Conservation (phyloP, 2,329 filamentous ascomycete genomes). For the Aspergillus terreus region DNA sequence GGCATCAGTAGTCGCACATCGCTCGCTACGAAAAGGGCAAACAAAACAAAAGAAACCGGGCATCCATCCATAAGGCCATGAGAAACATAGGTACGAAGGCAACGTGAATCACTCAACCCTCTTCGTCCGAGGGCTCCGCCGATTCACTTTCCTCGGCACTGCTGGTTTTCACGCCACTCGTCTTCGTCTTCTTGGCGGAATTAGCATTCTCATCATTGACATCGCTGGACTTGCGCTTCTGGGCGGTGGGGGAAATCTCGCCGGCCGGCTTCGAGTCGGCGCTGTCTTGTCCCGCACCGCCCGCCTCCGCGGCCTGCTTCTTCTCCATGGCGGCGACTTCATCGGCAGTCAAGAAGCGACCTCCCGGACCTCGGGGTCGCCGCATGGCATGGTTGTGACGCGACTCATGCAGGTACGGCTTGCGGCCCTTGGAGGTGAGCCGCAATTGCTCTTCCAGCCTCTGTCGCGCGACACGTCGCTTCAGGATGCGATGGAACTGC, state of each 20-base stretch:
- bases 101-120: slow-evolving; percentile 35
- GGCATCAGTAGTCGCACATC: slow-evolving; percentile 28
- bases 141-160: slow-evolving; percentile 52
- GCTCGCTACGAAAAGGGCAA: slow-evolving; percentile 28
- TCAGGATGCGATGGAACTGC: slow-evolving; percentile 95
- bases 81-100: slow-evolving; percentile 12
- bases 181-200: slow-evolving; percentile 50
- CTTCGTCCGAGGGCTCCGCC: slow-evolving; percentile 47
- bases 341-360: slow-evolving; percentile 92
- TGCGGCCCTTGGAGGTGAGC: slow-evolving; percentile 89
- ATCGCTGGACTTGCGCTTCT: slow-evolving; percentile 52
- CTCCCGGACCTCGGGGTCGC: slow-evolving; percentile 85
- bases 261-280: slow-evolving; percentile 29
- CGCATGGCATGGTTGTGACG: slow-evolving; percentile 98
- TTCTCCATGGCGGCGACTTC: slow-evolving; percentile 89
- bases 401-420: slow-evolving; percentile 96
- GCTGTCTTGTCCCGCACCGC: slow-evolving; percentile 31
- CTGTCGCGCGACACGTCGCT: slow-evolving; percentile 87
- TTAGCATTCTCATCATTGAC: slow-evolving; percentile 41
- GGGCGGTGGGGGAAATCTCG: slow-evolving; percentile 34
- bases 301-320: slow-evolving; percentile 41
- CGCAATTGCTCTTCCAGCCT: slow-evolving; percentile 89
- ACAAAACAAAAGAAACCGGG: slow-evolving; percentile 20
- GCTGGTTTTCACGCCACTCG: slow-evolving; percentile 36
- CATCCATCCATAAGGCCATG: slow-evolving; percentile 30